These are phyloP conservation scores for Chrysoporthe deuterocubensis DNA, from an alignment of 2,329 filamentous ascomycete species.

Conservation along the genomic window DNA sequence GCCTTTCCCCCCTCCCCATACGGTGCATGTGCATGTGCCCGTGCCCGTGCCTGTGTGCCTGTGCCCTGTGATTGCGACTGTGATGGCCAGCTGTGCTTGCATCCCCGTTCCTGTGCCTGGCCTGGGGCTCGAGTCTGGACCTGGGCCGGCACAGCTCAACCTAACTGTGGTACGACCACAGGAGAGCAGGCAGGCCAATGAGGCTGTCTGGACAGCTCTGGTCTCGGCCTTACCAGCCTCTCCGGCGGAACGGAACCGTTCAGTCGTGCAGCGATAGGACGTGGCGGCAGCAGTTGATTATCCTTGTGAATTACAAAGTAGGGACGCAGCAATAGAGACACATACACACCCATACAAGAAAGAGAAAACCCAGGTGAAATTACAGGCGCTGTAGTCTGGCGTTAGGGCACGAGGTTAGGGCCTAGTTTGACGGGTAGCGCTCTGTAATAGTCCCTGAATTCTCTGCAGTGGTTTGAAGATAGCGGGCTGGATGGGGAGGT, in stretches of 20 bases:
- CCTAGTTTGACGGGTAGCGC: neutral
- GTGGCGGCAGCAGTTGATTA: too few species aligned
- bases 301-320: too few species aligned
- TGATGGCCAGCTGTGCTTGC: slow-evolving; percentile 15
- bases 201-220: too few species aligned
- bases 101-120: neutral
- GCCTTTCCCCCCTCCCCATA: neutral
- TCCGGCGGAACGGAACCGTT: too few species aligned
- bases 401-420: neutral
- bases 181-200: too few species aligned
- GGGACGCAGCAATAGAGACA: too few species aligned
- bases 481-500: neutral
- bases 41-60: neutral
- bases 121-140: neutral
- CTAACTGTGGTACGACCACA: neutral
- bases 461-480: neutral
- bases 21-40: neutral
- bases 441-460: neutral
- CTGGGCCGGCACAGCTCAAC: neutral
- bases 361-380: neutral
- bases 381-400: neutral
- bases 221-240: too few species aligned
- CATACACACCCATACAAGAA: too few species aligned
- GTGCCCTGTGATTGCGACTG: slow-evolving; percentile 10
- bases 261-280: too few species aligned